phyloP scores from a whole-genome alignment of 441 rosid species.

The Kokia cookei region DNA sequence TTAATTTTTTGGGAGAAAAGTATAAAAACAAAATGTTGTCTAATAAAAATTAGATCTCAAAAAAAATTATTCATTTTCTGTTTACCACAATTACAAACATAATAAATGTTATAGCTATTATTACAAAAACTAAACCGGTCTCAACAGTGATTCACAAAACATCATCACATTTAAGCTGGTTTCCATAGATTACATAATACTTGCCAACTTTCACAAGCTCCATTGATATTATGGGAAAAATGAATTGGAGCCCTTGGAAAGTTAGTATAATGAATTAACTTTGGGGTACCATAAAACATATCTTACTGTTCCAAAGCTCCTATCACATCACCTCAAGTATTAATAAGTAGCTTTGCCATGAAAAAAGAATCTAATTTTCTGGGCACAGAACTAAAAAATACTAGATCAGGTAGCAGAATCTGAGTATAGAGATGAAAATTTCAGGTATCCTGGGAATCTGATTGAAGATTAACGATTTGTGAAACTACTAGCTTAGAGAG shows the following conservation, averaged over 20 bases:
- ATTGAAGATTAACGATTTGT: conserved; percentile 63
- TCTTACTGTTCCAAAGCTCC: background rate
- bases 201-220: background rate
- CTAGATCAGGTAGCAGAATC: background rate
- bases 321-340: background rate
- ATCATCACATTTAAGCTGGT: too few relatives aligned
- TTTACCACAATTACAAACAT: too few relatives aligned
- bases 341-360: background rate
- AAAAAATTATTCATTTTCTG: too few relatives aligned
- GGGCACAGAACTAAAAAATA: conserved; percentile 7
- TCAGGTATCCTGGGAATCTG: conserved; percentile 51
- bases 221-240: background rate
- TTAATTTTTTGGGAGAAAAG: too few relatives aligned
- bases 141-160: too few relatives aligned
- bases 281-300: background rate
- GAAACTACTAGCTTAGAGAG: conserved; percentile 76
- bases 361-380: background rate
- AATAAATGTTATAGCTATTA: too few relatives aligned
- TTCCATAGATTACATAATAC: background rate
- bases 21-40: too few relatives aligned
- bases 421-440: background rate
- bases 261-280: background rate
- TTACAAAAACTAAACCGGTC: too few relatives aligned
- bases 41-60: too few relatives aligned
- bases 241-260: too few relatives aligned